Conservation (phyloP, 1,284 basidiomycete genomes). For the Boletus putidus region DNA sequence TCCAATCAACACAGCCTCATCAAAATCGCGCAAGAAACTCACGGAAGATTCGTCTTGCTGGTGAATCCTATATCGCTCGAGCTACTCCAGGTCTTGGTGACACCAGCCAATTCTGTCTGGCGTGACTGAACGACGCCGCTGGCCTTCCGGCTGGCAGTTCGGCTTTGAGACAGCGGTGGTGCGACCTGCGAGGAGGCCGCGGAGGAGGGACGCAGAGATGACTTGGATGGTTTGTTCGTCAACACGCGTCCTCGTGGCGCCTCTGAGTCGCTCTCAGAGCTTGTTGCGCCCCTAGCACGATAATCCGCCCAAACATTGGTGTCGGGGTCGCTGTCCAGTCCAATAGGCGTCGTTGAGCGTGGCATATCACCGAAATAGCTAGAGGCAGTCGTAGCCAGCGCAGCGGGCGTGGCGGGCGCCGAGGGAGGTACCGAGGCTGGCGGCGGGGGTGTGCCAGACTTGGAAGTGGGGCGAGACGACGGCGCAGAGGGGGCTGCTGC, state of each 20-base stretch:
- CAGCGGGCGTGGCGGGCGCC: slow-evolving; percentile 30
- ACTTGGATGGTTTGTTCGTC: slow-evolving; percentile 25
- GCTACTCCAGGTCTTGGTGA: slow-evolving; percentile 37
- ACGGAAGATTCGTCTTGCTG: slow-evolving; percentile 23
- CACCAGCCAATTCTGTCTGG: slow-evolving; percentile 35
- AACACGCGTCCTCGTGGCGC: slow-evolving; percentile 20
- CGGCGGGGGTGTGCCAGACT: slow-evolving; percentile 16
- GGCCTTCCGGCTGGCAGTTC: slow-evolving; percentile 28
- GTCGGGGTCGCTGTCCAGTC: slow-evolving; percentile 26
- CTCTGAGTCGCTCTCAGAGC: slow-evolving; percentile 29
- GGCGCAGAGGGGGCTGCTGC: slow-evolving; percentile 5
- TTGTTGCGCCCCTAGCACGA: background rate
- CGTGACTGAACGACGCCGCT: slow-evolving; percentile 30
- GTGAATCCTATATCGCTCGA: slow-evolving; percentile 29
- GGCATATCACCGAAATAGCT: slow-evolving; percentile 34
- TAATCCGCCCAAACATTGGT: slow-evolving; percentile 36
- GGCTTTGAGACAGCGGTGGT: slow-evolving; percentile 22
- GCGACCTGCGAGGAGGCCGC: slow-evolving; percentile 29
- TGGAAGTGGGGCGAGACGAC: slow-evolving; percentile 25
- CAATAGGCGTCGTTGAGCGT: slow-evolving; percentile 31
- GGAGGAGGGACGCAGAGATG: slow-evolving; percentile 31
- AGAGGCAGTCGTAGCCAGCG: background rate
- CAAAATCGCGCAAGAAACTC: slow-evolving; percentile 9
- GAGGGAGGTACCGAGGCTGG: slow-evolving; percentile 23
- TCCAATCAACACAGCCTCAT: background rate